These are phyloP conservation scores for Solanum hybrid DNA, from an alignment of 305 asterid species.

Conservation along the genomic window DNA sequence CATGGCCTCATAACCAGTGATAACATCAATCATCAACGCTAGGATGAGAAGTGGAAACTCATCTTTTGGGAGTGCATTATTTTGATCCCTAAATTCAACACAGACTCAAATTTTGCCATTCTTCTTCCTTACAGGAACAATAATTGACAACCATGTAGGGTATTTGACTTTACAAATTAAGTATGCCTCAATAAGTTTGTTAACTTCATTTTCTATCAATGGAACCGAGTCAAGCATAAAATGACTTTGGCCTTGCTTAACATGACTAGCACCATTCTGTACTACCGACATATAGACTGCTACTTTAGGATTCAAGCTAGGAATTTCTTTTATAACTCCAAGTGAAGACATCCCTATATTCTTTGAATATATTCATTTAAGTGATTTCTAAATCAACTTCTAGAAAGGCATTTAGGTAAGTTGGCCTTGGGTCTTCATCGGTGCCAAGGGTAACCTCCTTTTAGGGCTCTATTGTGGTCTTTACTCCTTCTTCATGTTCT, in stretches of 20 bases:
- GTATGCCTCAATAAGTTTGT: not conserved
- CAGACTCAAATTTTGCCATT: too few species aligned
- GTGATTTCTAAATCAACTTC: not conserved
- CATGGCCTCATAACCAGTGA: too few species aligned
- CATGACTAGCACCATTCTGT: not conserved
- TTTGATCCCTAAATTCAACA: too few species aligned
- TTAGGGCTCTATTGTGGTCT: too few species aligned
- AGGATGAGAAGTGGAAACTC: too few species aligned
- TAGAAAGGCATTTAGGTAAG: not conserved
- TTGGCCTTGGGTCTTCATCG: not conserved
- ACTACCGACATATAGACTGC: not conserved
- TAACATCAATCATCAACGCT: too few species aligned
- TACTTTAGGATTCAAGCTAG: not conserved
- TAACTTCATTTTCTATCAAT: not conserved
- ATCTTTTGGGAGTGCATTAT: too few species aligned
- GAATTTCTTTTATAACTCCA: not conserved
- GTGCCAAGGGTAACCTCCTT: not conserved
- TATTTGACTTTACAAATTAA: too few species aligned
- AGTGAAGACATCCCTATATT: not conserved
- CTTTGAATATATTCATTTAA: too few species aligned
- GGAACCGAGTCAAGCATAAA: not conserved
- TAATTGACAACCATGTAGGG: not conserved
- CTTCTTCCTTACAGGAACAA: too few species aligned
- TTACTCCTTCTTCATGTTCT: too few species aligned
- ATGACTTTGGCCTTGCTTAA: not conserved